phyloP scores from a whole-genome alignment of 495 filamentous ascomycete genomes.

The Penicillium mononematosum region DNA sequence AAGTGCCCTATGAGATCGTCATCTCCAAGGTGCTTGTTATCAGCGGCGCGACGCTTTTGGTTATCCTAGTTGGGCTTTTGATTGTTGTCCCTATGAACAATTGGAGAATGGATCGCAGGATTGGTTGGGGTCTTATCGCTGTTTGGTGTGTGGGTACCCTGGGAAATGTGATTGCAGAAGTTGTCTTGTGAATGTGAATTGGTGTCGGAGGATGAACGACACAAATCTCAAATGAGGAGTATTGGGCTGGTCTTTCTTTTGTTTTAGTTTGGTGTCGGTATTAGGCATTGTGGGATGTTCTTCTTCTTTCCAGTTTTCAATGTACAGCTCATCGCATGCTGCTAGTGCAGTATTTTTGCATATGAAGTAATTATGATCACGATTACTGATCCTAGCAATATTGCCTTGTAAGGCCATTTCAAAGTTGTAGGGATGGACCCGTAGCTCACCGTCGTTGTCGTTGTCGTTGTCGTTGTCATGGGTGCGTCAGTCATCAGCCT shows the following conservation, averaged over 20 bases:
- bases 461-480: too few species aligned
- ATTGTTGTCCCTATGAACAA: conserved; percentile 79
- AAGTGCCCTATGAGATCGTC: conserved; percentile 64
- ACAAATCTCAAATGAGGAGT: not conserved
- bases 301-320: not conserved
- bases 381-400: too few species aligned
- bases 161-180: conserved; percentile 79
- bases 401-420: too few species aligned
- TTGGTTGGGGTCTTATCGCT: conserved; percentile 79
- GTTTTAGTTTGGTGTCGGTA: not conserved
- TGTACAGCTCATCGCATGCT: conserved; percentile 2
- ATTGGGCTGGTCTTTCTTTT: not conserved
- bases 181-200: conserved; percentile 37
- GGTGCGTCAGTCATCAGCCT: too few species aligned
- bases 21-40: conserved; percentile 83
- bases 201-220: not conserved
- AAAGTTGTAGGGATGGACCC: too few species aligned
- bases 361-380: not conserved
- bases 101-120: conserved; percentile 84
- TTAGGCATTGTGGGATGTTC: not conserved
- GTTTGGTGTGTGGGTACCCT: conserved; percentile 85
- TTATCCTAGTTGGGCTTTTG: conserved; percentile 77
- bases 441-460: too few species aligned
- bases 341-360: conserved; percentile 1
- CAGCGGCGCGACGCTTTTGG: conserved; percentile 71